Conservation (phyloP, 1,284 basidiomycete species). For the Flammula alnicola region DNA sequence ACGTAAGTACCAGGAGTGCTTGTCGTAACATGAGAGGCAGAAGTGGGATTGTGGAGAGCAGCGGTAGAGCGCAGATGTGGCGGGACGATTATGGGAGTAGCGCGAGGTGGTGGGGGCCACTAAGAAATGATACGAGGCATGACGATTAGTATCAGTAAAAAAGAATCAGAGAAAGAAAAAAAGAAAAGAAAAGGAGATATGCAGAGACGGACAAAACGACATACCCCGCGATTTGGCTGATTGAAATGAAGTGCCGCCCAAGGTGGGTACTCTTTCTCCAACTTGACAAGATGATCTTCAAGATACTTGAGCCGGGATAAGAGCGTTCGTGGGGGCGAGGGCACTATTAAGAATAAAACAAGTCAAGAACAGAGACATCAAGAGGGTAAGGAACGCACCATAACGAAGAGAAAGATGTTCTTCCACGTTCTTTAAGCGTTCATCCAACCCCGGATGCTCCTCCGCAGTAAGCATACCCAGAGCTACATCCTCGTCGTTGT, state of each 20-base stretch:
- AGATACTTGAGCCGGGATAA: slow-evolving; percentile 67
- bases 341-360: slow-evolving; percentile 50
- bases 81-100: slow-evolving; percentile 74
- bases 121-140: no score
- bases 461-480: slow-evolving; percentile 39
- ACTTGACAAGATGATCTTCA: slow-evolving; percentile 72
- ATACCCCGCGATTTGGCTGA: slow-evolving; percentile 76
- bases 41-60: slow-evolving; percentile 3
- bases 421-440: slow-evolving; percentile 67
- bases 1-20: slow-evolving; percentile 2
- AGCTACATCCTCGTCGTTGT: slow-evolving; percentile 26
- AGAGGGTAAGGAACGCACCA: slow-evolving; percentile 46
- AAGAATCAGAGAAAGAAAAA: not conserved
- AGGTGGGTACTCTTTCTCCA: slow-evolving; percentile 80
- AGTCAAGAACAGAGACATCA: not conserved
- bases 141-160: no score
- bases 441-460: slow-evolving; percentile 61
- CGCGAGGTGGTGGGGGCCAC: slow-evolving; percentile 81
- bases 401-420: slow-evolving; percentile 72
- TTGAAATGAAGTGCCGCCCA: slow-evolving; percentile 85
- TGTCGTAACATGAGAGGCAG: not conserved
- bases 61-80: slow-evolving; percentile 52
- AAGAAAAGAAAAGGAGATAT: not conserved
- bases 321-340: slow-evolving; percentile 65
- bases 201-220: no score